phyloP scores from a whole-genome alignment of 2,329 filamentous ascomycete genomes.

The Cercospora sp. region DNA sequence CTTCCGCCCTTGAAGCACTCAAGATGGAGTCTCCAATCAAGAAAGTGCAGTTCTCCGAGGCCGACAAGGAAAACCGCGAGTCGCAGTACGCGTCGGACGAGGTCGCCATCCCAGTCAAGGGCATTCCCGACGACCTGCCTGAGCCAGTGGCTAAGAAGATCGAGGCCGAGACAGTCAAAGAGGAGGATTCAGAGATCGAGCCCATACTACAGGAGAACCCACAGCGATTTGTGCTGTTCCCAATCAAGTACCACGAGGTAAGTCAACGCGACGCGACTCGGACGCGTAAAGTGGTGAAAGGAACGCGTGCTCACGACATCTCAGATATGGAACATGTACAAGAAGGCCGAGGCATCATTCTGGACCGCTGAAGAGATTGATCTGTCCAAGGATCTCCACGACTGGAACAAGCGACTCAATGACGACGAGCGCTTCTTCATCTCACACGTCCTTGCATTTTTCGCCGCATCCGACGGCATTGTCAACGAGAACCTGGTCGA shows the following conservation, averaged over 20 bases:
- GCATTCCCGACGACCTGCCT: conserved; percentile 50
- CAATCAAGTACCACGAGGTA: conserved; percentile 99
- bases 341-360: conserved; percentile 99
- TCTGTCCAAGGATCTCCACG: conserved; percentile 96
- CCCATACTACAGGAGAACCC: conserved; percentile 94
- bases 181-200: conserved; percentile 72
- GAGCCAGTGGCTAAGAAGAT: conserved; percentile 37
- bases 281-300: conserved; percentile 35
- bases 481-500: conserved; percentile 99
- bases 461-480: conserved; percentile 96
- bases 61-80: conserved; percentile 78
- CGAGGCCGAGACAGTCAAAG: conserved; percentile 55
- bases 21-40: conserved; percentile 93
- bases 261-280: conserved; percentile 62
- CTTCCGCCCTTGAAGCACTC: conserved; percentile 80
- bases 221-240: conserved; percentile 94
- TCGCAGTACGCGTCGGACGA: conserved; percentile 50
- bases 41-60: conserved; percentile 75
- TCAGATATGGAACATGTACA: conserved; percentile 99
- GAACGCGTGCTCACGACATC: conserved; percentile 29
- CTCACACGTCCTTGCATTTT: conserved; percentile 98
- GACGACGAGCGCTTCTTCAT: conserved; percentile 98
- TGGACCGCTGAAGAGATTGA: conserved; percentile 99
- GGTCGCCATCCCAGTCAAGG: conserved; percentile 58
- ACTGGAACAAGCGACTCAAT: conserved; percentile 97